Base-by-base conservation (phyloP, 106 monocot genomes). In the Chionographis japonica region DNA sequence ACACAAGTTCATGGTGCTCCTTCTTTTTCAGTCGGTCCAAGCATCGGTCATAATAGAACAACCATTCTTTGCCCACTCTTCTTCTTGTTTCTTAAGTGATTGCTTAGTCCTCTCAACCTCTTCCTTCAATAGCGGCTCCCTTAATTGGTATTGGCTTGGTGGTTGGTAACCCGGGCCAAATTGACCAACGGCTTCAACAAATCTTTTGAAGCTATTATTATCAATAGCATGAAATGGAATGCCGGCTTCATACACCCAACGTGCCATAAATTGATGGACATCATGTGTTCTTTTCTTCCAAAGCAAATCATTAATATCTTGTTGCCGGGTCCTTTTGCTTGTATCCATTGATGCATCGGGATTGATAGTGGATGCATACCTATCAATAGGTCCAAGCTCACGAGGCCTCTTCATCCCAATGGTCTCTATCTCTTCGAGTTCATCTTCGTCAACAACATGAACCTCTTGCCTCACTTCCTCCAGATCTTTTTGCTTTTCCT, bases 11-110 rank as follows among this genome's bases (percentile, higher is more conserved):
- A 55, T 55, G 4, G 12, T 55, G 55, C 55, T 56, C 55, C 55
- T 7, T 14, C 12, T 55, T 55, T n/a, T n/a, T n/a, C 15, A 11
- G 12, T 17, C 16, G 13, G n/a, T 55, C 55, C 55, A 55, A 15
- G 55, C 55, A 55, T 55, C 55, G 16, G 55, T 55, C 55, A 55
- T 55, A 17, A 55, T 55, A 7, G 55, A 55, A 55, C n/a, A n/a
- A n/a, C n/a, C n/a, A n/a, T n/a, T n/a, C n/a, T n/a, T n/a, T n/a
- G n/a, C n/a, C n/a, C n/a, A 55, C 55, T 55, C 13, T 14, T 55
- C 16, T 17, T 15, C 13, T 3, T 55, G 55, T 11, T 55, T 55
- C 55, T 55, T 14, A 14, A 55, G 55, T 55, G 13, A 55, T 46
- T 46, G 8, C 4, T 46, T 46, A 46, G 43, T 46, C 8, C 43